Evolutionary conservation across 2,329 filamentous ascomycete genomes (phyloP).

Genomic region (Talaromyces sp.): DNA sequence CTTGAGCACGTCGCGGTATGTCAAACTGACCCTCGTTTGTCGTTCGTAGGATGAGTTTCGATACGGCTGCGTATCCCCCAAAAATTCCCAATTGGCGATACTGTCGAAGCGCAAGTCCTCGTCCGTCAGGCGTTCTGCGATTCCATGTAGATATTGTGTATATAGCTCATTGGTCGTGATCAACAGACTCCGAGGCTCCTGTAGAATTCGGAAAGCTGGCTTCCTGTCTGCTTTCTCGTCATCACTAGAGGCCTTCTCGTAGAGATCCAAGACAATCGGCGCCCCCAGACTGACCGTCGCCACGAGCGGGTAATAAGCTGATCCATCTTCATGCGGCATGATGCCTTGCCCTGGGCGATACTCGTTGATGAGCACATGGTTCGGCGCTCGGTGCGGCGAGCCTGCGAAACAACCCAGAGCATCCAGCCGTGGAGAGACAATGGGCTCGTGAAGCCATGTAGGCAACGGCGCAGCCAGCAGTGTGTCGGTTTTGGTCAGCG

Average conservation of each 20-base stretch:
- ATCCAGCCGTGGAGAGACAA: constrained; percentile 54
- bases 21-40: constrained; percentile 54
- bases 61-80: constrained; percentile 40
- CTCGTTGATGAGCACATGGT: constrained; percentile 92
- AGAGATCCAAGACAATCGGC: constrained; percentile 72
- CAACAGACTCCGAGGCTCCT: constrained; percentile 72
- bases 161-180: constrained; percentile 53
- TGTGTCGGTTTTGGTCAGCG: constrained; percentile 68
- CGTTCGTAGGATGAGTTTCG: constrained; percentile 42
- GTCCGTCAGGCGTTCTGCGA: constrained; percentile 56
- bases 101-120: constrained; percentile 50
- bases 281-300: constrained; percentile 84
- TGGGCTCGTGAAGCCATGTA: constrained; percentile 65
- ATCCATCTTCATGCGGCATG: constrained; percentile 92
- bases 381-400: constrained; percentile 72
- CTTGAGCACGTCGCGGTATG: constrained; percentile 77
- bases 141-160: constrained; percentile 55
- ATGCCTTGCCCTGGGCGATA: constrained; percentile 87
- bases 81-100: constrained; percentile 55
- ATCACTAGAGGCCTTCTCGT: constrained; percentile 44
- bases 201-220: constrained; percentile 59
- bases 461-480: constrained; percentile 70
- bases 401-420: constrained; percentile 48
- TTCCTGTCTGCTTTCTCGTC: constrained; percentile 28
- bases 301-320: constrained; percentile 80